Evolutionary conservation across 768 basidiomycete species (phyloP).

Genomic region (Serpula lacrymans): DNA sequence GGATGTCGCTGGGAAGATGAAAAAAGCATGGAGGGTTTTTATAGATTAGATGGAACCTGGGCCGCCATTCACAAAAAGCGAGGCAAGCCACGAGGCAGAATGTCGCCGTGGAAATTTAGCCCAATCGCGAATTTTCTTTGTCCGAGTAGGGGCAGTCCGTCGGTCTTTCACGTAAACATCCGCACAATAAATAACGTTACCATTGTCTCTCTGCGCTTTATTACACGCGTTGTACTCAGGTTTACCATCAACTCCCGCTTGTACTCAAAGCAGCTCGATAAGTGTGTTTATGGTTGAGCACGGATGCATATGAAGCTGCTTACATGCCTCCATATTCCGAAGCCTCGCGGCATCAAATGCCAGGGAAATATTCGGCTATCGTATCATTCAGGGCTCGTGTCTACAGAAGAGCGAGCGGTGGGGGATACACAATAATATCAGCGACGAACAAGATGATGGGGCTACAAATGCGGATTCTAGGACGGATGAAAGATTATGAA

Average conservation of each 20-base stretch:
- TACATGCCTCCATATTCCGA: slow-evolving; percentile 12
- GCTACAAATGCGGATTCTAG: slow-evolving; percentile 6
- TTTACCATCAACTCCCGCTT: no score
- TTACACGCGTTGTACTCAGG: no score
- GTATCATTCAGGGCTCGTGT: not conserved
- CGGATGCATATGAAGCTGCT: no score
- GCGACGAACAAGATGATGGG: no score
- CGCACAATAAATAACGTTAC: no score
- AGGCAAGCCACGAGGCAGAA: slow-evolving; percentile 53
- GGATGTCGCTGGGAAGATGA: slow-evolving; percentile 21
- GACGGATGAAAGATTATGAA: not conserved
- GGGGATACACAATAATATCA: no score
- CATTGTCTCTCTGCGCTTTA: no score
- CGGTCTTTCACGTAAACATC: slow-evolving; percentile 18
- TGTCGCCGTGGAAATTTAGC: slow-evolving; percentile 25
- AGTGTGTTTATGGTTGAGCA: no score
- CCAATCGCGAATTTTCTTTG: slow-evolving; percentile 16
- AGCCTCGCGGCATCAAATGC: slow-evolving; percentile 21
- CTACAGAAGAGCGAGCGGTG: not conserved
- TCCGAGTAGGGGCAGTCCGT: slow-evolving; percentile 10
- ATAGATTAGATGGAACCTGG: slow-evolving; percentile 42
- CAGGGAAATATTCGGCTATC: slow-evolving; percentile 12
- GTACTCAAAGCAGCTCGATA: no score
- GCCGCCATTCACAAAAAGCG: slow-evolving; percentile 36
- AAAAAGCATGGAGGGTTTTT: slow-evolving; percentile 36